Evolutionary conservation across 1,284 basidiomycete species (phyloP), one percentile per base, ranked within the genome.

Genomic region (Sanghuangporus weigelae): DNA sequence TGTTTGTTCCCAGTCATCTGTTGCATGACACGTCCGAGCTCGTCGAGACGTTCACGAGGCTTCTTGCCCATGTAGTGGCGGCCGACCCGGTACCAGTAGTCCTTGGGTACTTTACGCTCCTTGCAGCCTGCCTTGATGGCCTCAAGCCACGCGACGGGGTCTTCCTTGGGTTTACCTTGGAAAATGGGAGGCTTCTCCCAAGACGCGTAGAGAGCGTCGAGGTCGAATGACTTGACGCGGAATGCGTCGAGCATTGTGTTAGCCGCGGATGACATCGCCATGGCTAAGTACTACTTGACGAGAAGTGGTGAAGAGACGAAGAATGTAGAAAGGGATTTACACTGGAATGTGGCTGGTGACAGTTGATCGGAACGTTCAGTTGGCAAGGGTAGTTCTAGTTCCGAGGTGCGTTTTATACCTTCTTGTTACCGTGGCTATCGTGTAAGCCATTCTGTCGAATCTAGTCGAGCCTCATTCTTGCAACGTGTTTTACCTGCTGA

Each of bases 31-130:
- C 79, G 79, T 74, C 89, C 89, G 62, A 91, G 75, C 71, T 90
- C 87, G 46, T 81, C 76, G 66, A 91, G 77, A 63, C 88, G 84
- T 48, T 77, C 76, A 72, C 77, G 83, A 16, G 89, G 88, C 68
- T 83, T 82, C 31, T 78, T 79, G 1, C 84, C 85, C 80, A 91
- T 82, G 72, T 82, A 89, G 69, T 86, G 83, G 69, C 89, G 87
- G 16, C 81, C 89, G 59, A 88, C 87, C 68, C 87, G 88, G 76
- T 89, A 83, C 89, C 89, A 90, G 73, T 81, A 89, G 68, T 90
- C 87, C 71, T 86, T 82, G 39, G 89, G 89, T 16, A 91, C 80
- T 57, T 85, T 83, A 67, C 85, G 82, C 68, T 86, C 80, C 59
- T 81, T 70, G 68, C 89, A 90, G 19, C 86, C 88, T 21, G 80